Percentiles rank a stretch among this genome's conserved stretches.
Conservation (phyloP, 2,329 filamentous ascomycete species). For the Triangularia verruculosa region DNA sequence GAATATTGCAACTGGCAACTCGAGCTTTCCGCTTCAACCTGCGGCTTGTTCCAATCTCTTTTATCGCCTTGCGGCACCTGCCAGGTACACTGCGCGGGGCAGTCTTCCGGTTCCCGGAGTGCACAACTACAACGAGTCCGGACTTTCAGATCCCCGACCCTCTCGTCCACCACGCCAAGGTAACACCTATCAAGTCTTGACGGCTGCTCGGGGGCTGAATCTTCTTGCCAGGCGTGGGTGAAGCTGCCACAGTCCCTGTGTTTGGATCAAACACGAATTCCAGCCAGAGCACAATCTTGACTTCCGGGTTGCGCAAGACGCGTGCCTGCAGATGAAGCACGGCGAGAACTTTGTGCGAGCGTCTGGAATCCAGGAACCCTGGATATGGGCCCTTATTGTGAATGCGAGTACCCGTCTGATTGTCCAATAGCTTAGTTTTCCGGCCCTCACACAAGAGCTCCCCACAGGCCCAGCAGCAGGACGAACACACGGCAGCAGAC, state of each 20-base stretch:
- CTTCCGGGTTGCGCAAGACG: conserved; percentile 13
- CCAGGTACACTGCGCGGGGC: neutral
- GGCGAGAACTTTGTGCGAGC: conserved; percentile 18
- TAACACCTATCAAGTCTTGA: conserved; percentile 2
- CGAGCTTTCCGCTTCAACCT: neutral
- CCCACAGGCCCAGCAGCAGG: conserved; percentile 15
- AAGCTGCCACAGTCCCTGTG: conserved; percentile 8
- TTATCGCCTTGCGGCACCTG: neutral
- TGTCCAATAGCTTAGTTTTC: conserved; percentile 21
- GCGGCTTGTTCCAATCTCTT: neutral
- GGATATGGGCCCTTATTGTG: conserved; percentile 19
- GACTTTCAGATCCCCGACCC: neutral
- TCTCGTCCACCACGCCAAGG: neutral
- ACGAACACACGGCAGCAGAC: conserved; percentile 17
- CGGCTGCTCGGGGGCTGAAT: conserved; percentile 4
- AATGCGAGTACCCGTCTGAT: conserved; percentile 25
- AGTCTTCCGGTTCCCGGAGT: neutral
- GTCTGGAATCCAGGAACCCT: conserved; percentile 22
- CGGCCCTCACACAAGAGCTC: conserved; percentile 14
- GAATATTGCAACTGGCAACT: neutral
- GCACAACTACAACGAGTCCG: neutral
- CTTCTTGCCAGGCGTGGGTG: conserved; percentile 11
- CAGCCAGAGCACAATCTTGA: conserved; percentile 14
- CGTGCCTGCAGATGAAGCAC: conserved; percentile 20
- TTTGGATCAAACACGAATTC: conserved; percentile 21